Conservation (phyloP, 1,139 yeast genomes). For the Yamadazyma atlantica region DNA sequence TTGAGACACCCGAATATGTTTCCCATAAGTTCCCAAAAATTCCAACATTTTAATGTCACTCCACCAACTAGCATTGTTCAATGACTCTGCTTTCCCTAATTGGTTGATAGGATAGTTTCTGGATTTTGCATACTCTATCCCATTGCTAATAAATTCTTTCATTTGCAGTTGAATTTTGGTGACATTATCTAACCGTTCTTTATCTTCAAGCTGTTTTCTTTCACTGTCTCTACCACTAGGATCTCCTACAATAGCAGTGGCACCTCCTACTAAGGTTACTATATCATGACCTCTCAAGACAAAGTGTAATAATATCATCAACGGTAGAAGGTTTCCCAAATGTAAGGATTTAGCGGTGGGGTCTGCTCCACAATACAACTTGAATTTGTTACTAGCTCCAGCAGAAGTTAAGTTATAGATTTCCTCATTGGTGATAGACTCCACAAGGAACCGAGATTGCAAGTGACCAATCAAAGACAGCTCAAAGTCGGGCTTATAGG, state of each 20-base stretch:
- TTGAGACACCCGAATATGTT: constrained; percentile 74
- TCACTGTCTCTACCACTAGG: constrained; percentile 91
- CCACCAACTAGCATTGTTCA: constrained; percentile 89
- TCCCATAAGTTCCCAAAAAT: constrained; percentile 76
- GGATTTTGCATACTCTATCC: constrained; percentile 58
- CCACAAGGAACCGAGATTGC: constrained; percentile 47
- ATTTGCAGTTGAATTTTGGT: constrained; percentile 62
- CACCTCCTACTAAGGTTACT: constrained; percentile 91
- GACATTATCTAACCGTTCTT: constrained; percentile 61
- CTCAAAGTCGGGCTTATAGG: constrained; percentile 29
- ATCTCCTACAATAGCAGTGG: constrained; percentile 95
- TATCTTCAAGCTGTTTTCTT: constrained; percentile 55
- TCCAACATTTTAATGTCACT: constrained; percentile 67
- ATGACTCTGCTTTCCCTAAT: constrained; percentile 42
- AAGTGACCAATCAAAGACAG: constrained; percentile 47
- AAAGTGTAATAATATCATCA: constrained; percentile 83
- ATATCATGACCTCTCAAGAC: constrained; percentile 80
- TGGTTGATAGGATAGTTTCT: constrained; percentile 46
- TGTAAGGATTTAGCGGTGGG: constrained; percentile 92
- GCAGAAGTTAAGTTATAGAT: constrained; percentile 38
- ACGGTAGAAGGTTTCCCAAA: constrained; percentile 84
- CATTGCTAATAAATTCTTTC: constrained; percentile 56
- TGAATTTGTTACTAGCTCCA: constrained; percentile 37
- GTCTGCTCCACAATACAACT: constrained; percentile 92
- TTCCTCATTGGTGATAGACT: constrained; percentile 48